Percentiles rank a stretch among this genome's conserved stretches.
Evolutionary conservation across 306 rosid species (phyloP).

Genomic region (Styphnolobium japonicum): DNA sequence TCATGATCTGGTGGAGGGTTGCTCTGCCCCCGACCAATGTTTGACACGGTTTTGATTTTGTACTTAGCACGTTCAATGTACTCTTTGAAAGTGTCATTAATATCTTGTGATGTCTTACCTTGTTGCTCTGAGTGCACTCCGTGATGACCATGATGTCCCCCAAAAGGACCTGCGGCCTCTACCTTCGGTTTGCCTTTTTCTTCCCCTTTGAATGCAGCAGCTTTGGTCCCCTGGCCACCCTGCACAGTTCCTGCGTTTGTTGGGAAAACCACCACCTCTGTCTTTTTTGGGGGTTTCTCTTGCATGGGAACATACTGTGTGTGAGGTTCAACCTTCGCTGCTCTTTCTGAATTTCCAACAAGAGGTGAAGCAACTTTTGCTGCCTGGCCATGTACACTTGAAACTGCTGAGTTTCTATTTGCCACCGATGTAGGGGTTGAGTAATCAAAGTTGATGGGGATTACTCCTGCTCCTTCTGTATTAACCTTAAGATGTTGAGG

Average conservation of each 20-base stretch:
- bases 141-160: not conserved
- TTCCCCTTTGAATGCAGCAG: too few species aligned
- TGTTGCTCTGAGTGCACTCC: constrained; percentile 2
- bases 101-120: constrained; percentile 15
- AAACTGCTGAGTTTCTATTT: not conserved
- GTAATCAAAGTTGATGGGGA: constrained; percentile 33
- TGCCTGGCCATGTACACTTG: not conserved
- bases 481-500: constrained; percentile 17
- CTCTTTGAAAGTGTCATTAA: constrained; percentile 38
- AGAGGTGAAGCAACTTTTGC: not conserved
- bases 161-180: too few species aligned
- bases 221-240: not conserved
- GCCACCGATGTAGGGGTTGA: not conserved
- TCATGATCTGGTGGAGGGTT: constrained; percentile 18
- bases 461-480: not conserved
- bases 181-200: not conserved
- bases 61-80: constrained; percentile 35
- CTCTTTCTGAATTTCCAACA: constrained; percentile 13
- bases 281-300: not conserved
- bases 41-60: constrained; percentile 35
- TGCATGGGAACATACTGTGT: not conserved
- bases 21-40: constrained; percentile 26
- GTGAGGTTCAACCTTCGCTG: constrained; percentile 11
- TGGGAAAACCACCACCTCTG: not conserved
- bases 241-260: not conserved